A percentile compares a stretch with the other conserved stretches of the same genome.
Conservation (phyloP, 1,284 basidiomycete genomes). For the Moesziomyces sp. region DNA sequence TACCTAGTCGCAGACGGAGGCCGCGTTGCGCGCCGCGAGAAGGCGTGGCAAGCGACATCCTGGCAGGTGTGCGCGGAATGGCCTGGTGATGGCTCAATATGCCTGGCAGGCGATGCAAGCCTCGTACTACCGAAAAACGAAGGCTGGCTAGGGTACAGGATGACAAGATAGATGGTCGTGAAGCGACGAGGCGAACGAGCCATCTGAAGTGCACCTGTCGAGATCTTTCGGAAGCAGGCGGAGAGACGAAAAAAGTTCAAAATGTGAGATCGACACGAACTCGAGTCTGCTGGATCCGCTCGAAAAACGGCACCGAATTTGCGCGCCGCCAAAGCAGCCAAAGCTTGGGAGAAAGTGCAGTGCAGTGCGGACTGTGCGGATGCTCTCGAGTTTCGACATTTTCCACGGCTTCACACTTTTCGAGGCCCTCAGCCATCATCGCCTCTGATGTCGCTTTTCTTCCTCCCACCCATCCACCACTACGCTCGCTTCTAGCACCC, state of each 20-base stretch:
- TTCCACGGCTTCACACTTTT: background rate
- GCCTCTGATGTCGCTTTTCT: background rate
- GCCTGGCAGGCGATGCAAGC: background rate
- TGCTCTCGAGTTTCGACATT: background rate
- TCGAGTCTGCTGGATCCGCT: no score
- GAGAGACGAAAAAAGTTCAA: no score
- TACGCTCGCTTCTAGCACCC: background rate
- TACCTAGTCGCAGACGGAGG: conserved; percentile 15
- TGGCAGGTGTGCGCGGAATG: background rate
- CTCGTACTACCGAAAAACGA: background rate
- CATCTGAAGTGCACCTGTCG: no score
- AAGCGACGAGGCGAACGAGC: no score
- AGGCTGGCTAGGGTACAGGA: no score
- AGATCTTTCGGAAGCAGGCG: no score
- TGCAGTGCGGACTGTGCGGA: no score
- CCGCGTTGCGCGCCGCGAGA: conserved; percentile 19
- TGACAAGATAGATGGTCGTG: no score
- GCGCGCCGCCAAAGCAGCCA: background rate
- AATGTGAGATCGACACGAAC: no score
- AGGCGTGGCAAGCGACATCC: conserved; percentile 19
- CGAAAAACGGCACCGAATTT: no score
- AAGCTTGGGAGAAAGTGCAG: background rate
- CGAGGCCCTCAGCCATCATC: background rate
- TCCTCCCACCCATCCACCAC: background rate
- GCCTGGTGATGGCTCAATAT: background rate